phyloP scores from a whole-genome alignment of 2,329 filamentous ascomycete species.

The Phaeosphaeria sp. region DNA sequence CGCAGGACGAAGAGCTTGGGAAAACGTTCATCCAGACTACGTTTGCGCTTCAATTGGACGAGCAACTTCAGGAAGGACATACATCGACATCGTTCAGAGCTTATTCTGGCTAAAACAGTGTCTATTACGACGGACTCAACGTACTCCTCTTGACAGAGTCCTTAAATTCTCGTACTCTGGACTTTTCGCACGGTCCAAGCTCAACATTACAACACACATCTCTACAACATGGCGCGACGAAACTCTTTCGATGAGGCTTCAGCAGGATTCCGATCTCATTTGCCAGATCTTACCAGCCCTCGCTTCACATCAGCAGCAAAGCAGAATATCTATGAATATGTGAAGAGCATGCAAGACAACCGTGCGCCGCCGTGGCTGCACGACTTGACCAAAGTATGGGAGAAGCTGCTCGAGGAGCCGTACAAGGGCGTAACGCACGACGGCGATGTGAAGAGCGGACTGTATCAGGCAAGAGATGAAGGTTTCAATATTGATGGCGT shows the following conservation, averaged over 20 bases:
- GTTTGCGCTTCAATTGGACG: neutral
- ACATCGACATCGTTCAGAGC: neutral
- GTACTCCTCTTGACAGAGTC: neutral
- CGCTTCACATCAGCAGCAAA: constrained; percentile 69
- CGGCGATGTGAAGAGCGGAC: constrained; percentile 62
- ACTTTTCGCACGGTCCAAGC: too few relatives aligned
- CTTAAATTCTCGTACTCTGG: neutral
- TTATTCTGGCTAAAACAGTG: neutral
- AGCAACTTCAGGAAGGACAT: neutral
- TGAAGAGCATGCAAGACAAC: constrained; percentile 64
- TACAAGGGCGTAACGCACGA: constrained; percentile 75
- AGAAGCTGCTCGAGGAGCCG: constrained; percentile 62
- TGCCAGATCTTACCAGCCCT: constrained; percentile 67
- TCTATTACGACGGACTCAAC: neutral
- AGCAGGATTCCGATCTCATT: constrained; percentile 61
- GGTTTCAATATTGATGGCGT: constrained; percentile 66
- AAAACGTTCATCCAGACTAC: constrained; percentile 19
- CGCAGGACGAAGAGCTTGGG: constrained; percentile 1
- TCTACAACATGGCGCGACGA: constrained; percentile 18
- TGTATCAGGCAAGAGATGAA: constrained; percentile 70
- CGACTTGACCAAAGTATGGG: constrained; percentile 48
- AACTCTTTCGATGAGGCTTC: constrained; percentile 36
- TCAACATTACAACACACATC: neutral
- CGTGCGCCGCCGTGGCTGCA: constrained; percentile 70
- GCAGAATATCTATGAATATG: constrained; percentile 70